Percentiles rank a stretch among this genome's conserved stretches.
Conservation (phyloP, 2,329 filamentous ascomycete species). For the Blumeria hordei region DNA sequence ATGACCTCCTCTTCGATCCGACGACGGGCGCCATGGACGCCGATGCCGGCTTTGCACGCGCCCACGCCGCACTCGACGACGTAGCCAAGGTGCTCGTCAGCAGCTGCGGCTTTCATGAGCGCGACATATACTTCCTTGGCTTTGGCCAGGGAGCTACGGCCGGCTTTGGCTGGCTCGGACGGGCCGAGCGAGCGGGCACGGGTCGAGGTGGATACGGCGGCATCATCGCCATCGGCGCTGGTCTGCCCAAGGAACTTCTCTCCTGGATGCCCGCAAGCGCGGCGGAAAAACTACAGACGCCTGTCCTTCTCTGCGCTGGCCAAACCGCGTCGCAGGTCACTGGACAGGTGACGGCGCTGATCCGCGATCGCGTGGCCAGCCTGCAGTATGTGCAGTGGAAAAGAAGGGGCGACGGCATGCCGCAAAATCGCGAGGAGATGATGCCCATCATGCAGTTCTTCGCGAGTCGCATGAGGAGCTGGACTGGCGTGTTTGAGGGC, state of each 20-base stretch:
- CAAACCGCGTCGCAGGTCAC: conserved; percentile 29
- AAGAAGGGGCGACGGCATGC: conserved; percentile 56
- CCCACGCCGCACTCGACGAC: conserved; percentile 19
- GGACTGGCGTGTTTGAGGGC: conserved; percentile 26
- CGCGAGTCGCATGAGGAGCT: conserved; percentile 35
- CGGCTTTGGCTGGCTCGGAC: conserved; percentile 20
- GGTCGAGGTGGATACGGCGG: conserved; percentile 24
- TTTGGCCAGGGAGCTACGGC: conserved; percentile 33
- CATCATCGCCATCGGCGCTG: conserved; percentile 37
- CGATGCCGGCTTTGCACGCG: conserved; percentile 25
- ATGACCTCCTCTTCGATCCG: conserved; percentile 31
- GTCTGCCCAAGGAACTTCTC: conserved; percentile 21
- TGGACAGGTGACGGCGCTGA: conserved; percentile 33
- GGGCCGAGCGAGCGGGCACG: background rate
- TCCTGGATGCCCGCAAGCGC: conserved; percentile 2
- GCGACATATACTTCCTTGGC: conserved; percentile 28
- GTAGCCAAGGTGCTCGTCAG: conserved; percentile 20
- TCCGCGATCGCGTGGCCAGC: conserved; percentile 41
- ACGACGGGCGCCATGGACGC: conserved; percentile 25
- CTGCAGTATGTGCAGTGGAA: conserved; percentile 47
- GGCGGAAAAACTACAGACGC: conserved; percentile 31
- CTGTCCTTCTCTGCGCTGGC: conserved; percentile 36
- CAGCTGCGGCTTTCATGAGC: conserved; percentile 23
- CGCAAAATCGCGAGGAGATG: conserved; percentile 63
- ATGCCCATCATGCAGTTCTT: conserved; percentile 73